Conservation (phyloP, 192 early-diverging fungal genomes). For the Lobosporangium transversale region DNA sequence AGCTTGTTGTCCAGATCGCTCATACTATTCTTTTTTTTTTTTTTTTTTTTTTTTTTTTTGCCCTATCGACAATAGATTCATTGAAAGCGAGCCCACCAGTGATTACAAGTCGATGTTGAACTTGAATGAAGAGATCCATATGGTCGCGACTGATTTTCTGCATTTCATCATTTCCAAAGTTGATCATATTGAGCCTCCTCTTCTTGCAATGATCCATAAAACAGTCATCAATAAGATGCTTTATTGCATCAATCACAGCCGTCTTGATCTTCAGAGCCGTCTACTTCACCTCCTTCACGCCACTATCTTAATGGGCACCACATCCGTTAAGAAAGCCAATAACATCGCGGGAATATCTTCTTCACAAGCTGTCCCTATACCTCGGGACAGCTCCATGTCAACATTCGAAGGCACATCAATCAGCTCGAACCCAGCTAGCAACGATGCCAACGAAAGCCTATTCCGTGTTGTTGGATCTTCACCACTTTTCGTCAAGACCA, state of each 20-base stretch:
- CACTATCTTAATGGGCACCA: conserved; percentile 57
- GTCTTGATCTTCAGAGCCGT: conserved; percentile 68
- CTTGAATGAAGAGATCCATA: conserved; percentile 63
- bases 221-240: conserved; percentile 65
- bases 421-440: neutral
- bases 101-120: conserved; percentile 35
- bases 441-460: conserved; percentile 29
- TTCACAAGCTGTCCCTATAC: conserved; percentile 6
- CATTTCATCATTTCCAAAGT: conserved; percentile 63
- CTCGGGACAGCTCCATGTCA: conserved; percentile 26
- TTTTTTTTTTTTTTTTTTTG: neutral
- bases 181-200: conserved; percentile 60
- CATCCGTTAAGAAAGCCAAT: conserved; percentile 22
- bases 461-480: conserved; percentile 51
- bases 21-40: conserved; percentile 10
- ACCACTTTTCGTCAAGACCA: conserved; percentile 64
- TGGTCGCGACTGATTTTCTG: conserved; percentile 67
- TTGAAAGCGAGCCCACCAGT: conserved; percentile 55
- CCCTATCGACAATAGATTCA: conserved; percentile 24
- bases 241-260: conserved; percentile 60
- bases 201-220: conserved; percentile 62
- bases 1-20: too few species aligned
- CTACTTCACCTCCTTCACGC: conserved; percentile 65
- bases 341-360: neutral
- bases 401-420: conserved; percentile 14